Evolutionary conservation across 192 early-diverging fungal genomes (phyloP).

Genomic region (Backusella tarrabulga): DNA sequence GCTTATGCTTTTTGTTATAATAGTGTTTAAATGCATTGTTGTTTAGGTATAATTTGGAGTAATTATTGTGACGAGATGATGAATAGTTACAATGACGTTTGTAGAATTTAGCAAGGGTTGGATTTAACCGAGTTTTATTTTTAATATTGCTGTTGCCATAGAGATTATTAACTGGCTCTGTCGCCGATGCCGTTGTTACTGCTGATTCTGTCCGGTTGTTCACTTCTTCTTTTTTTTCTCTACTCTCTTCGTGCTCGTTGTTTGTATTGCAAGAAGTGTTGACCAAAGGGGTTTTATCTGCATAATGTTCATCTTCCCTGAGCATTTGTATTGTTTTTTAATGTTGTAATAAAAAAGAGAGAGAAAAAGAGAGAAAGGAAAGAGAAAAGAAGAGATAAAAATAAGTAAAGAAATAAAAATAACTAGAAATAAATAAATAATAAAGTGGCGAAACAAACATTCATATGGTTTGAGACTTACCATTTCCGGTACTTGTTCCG

Average conservation of each 20-base stretch:
- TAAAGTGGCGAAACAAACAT: slow-evolving; percentile 10
- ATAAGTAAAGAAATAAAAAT: not conserved
- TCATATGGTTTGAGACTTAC: slow-evolving; percentile 1
- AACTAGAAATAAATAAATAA: not conserved
- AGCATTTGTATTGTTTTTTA: not conserved
- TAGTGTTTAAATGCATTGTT: not conserved
- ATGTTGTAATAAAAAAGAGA: not conserved
- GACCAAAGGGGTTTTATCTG: not conserved
- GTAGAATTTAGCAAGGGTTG: not conserved
- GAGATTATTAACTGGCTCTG: not conserved
- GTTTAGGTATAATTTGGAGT: not conserved
- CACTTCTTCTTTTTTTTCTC: not conserved
- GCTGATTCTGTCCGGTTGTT: not conserved
- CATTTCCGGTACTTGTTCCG: slow-evolving; percentile 6
- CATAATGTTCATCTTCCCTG: not conserved
- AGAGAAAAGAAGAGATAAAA: not conserved
- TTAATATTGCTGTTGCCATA: not conserved
- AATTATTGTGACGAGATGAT: not conserved
- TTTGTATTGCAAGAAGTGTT: not conserved
- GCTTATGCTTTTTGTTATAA: not conserved
- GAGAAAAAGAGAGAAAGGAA: not conserved
- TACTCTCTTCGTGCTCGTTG: not conserved
- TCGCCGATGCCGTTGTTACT: not conserved
- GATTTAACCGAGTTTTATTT: slow-evolving; percentile 4
- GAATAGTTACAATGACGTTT: not conserved